Evolutionary conservation across 2,329 filamentous ascomycete genomes (phyloP), one percentile per base, ranked within the genome.

Genomic region (Cyphellophora europaea): DNA sequence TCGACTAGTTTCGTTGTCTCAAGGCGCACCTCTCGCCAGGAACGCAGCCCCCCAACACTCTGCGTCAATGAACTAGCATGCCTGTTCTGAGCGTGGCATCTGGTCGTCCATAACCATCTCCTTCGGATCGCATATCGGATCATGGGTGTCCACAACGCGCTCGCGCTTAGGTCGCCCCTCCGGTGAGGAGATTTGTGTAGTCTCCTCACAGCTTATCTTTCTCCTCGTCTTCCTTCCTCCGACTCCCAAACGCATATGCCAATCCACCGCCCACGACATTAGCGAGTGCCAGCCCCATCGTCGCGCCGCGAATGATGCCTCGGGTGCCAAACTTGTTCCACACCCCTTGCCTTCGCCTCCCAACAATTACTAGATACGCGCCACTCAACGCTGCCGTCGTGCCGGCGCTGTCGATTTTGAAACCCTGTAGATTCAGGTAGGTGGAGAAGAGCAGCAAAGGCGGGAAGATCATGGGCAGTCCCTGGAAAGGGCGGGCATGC

Each of bases 381-480:
- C 73, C 75, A 19, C 72, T 78, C 73, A 76, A 79, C 0, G 77
- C 74, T 6, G 74, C 74, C 12, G 69, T 75, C 4, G 79, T 63
- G 5, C 77, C 77, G 0, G 77, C 77, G 13, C 67, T 66, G 49
- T 82, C 79, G 32, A 70, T 71, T 51, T 74, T 72, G 59, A 71
- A 79, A 40, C 68, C 67, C 43, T 68, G 67, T 18, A 82, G 50
- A 52, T 81, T 82, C 29, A 81, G 60, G 51, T 82, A 82, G 38
- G 72, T 72, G 33, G 71, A 71, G 59, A 81, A 78, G 39, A 82
- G 65, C 3, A 82, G 65, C 37, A 79, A 61, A 2, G 77, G 77
- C 4, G 77, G 71, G 53, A 82, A 82, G 43, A 78, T 56, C 69
- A 82, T 77, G 3, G 78, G 78, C 0, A 82, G 62, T 5, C 65